Percentiles rank a stretch among this genome's conserved stretches.
Conservation (phyloP, 2,329 filamentous ascomycete species). For the Rhexocercosporidium sp. region DNA sequence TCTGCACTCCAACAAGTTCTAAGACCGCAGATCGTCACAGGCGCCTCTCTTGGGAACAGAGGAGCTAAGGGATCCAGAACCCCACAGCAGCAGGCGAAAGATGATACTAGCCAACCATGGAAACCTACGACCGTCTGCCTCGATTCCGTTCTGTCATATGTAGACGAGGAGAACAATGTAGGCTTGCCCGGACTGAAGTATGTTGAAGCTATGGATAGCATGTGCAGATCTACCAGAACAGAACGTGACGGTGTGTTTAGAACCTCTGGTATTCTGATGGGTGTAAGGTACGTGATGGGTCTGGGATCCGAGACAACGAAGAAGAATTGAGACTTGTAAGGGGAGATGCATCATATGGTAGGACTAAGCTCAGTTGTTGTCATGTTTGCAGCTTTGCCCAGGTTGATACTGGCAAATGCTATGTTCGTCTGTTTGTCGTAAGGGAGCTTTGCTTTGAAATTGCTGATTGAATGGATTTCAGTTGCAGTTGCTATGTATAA, state of each 20-base stretch:
- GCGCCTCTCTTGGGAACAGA: not conserved
- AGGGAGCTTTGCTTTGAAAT: not conserved
- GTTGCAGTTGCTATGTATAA: not conserved
- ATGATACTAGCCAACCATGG: conserved; percentile 5
- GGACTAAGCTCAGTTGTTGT: not conserved
- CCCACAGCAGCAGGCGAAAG: not conserved
- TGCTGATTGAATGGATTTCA: not conserved
- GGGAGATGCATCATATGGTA: too few species aligned
- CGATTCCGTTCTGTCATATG: conserved; percentile 23
- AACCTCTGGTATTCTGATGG: conserved; percentile 26
- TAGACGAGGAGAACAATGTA: not conserved
- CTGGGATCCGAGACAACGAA: conserved; percentile 5
- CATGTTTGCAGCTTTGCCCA: not conserved
- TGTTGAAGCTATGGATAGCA: not conserved
- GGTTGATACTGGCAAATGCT: not conserved
- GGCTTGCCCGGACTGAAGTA: conserved; percentile 11
- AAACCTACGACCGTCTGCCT: conserved; percentile 7
- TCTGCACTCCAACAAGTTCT: not conserved
- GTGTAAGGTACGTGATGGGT: conserved; percentile 29
- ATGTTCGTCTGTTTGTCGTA: not conserved
- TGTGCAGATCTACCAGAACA: conserved; percentile 2
- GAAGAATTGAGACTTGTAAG: not conserved
- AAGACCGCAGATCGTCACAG: too few species aligned
- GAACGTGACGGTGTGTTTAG: conserved; percentile 28
- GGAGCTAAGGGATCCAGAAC: not conserved